phyloP scores from a whole-genome alignment of 352 stramenopile species.

The Phytophthora cajani region DNA sequence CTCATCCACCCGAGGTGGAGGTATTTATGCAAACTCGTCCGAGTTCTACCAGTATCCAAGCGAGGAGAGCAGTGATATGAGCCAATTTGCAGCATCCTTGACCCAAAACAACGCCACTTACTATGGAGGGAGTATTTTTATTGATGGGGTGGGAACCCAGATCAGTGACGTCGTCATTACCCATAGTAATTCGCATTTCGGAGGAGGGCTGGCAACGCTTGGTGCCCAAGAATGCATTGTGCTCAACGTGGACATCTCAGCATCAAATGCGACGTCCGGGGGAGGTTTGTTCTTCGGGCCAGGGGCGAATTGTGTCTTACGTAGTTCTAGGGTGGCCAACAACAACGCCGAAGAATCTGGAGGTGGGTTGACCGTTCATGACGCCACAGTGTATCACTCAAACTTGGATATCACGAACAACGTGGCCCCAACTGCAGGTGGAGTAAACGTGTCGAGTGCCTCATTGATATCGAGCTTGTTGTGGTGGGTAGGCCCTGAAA shows the following conservation, averaged over 20 bases:
- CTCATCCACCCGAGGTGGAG: constrained; percentile 31
- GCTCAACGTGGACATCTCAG: constrained; percentile 20
- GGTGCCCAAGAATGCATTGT: constrained; percentile 23
- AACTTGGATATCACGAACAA: constrained; percentile 42
- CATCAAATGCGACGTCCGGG: constrained; percentile 33
- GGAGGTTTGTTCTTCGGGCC: constrained; percentile 40
- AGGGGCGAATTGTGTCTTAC: constrained; percentile 30
- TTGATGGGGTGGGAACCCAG: constrained; percentile 25
- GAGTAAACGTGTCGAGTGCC: constrained; percentile 29
- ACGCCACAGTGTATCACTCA: constrained; percentile 39
- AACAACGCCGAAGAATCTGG: constrained; percentile 39
- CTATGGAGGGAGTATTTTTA: constrained; percentile 41
- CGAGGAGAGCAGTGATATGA: constrained; percentile 3
- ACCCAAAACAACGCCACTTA: constrained; percentile 27
- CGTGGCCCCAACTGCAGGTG: constrained; percentile 32
- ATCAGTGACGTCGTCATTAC: constrained; percentile 28
- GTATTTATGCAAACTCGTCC: constrained; percentile 39
- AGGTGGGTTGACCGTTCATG: constrained; percentile 38
- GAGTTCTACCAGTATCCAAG: constrained; percentile 24
- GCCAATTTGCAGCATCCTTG: not conserved
- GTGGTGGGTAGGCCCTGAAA: constrained; percentile 3
- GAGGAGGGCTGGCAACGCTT: constrained; percentile 39
- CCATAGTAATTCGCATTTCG: constrained; percentile 21
- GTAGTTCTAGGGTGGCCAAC: constrained; percentile 20
- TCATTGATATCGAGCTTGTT: not conserved